Evolutionary conservation across 1,139 yeast genomes (phyloP), one percentile per base, ranked within the genome.

Genomic region (Scheffersomyces lignicola): DNA sequence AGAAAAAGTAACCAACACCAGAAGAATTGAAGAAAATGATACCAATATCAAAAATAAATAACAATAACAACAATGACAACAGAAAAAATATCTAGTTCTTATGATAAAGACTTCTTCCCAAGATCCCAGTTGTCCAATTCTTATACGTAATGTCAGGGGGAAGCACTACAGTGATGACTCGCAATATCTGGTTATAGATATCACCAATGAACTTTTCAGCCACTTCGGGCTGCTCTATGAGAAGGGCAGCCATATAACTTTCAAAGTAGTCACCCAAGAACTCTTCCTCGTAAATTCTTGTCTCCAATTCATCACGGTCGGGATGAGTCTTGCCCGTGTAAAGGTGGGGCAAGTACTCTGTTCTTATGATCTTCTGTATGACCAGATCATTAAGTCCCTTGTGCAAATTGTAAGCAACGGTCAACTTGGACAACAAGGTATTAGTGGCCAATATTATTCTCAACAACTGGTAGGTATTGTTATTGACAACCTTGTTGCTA

Each of bases 241-340:
- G 62, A 29, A 69, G 52, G 0, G 74, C 71, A n/a, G 73, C 75
- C 22, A 68, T 66, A 37, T 69, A 69, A 31, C 64, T 65, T 42
- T 69, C 75, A 38, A 69, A 69, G 43, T 63, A 69, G 39, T 69
- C 75, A 3, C 69, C 75, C 24, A 69, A 49, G 35, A 69, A 65
- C 39, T 69, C 75, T 38, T 69, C 73, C 39, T 69, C 73, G 43
- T 65, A 69, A 15, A 51, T 47, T 28, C 58, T 51, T 0, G 53
- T 47, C 14, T 54, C 58, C 7, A 52, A 51, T 14, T 45, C 42
- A 33, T 48, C 56, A 30, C 43, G 32, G 22, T 45, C 44, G 5
- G 30, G 36, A 4, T 48, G 36, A 10, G 34, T 35, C 27, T 42
- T 46, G 47, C 62, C 58, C 2, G 40, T 38, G 14, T 42, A 41